These are phyloP conservation scores for Bipolaris gigantea DNA, from an alignment of 2,329 filamentous ascomycete species.

Conservation along the genomic window DNA sequence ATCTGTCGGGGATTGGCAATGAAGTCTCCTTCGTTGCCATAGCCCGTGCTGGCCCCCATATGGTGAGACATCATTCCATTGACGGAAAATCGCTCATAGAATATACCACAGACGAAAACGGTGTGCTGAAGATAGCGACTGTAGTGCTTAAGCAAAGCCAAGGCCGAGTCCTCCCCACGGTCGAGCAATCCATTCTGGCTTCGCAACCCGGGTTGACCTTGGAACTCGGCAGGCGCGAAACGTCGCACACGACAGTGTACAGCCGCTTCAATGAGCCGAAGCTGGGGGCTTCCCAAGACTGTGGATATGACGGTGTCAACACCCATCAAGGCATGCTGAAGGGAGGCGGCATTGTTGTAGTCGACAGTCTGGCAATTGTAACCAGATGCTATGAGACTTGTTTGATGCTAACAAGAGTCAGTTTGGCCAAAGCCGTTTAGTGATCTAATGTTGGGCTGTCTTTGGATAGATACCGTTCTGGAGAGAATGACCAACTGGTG, in stretches of 20 bases:
- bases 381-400: conserved; percentile 57
- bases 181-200: conserved; percentile 63
- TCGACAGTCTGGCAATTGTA: conserved; percentile 72
- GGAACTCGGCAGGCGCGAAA: conserved; percentile 77
- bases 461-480: conserved; percentile 55
- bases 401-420: conserved; percentile 52
- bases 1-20: conserved; percentile 63
- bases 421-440: neutral
- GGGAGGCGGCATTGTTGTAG: conserved; percentile 61
- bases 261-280: conserved; percentile 73
- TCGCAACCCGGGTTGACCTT: conserved; percentile 63
- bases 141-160: conserved; percentile 60
- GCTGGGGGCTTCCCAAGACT: conserved; percentile 65
- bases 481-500: conserved; percentile 74
- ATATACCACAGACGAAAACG: conserved; percentile 71
- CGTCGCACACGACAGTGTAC: conserved; percentile 64
- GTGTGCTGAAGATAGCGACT: conserved; percentile 65
- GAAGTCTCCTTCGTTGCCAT: conserved; percentile 64
- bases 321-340: conserved; percentile 69
- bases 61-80: conserved; percentile 63
- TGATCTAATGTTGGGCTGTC: neutral
- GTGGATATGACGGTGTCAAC: conserved; percentile 77
- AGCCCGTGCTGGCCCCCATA: conserved; percentile 61
- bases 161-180: conserved; percentile 60
- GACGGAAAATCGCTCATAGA: conserved; percentile 74